Evolutionary conservation across 257 asterid species (phyloP).

Genomic region (Ajuga chamaepitys): DNA sequence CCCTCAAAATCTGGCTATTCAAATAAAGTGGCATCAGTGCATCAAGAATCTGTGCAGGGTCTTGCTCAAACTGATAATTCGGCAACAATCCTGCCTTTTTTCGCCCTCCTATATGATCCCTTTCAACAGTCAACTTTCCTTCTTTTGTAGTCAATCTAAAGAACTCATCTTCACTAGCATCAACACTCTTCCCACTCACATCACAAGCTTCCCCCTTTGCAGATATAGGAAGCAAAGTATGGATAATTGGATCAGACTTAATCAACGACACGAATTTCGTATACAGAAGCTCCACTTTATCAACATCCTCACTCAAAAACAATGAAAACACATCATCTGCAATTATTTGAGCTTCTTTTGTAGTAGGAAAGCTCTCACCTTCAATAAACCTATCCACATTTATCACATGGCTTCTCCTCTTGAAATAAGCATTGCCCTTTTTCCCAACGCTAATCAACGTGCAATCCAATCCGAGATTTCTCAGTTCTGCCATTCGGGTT

Average conservation of each 20-base stretch:
- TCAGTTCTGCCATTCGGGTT: constrained; percentile 40
- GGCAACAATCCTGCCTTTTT: constrained; percentile 18
- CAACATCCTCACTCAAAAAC: constrained; percentile 62
- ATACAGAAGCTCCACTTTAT: constrained; percentile 72
- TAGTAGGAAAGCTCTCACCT: constrained; percentile 50
- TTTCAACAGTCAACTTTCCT: constrained; percentile 57
- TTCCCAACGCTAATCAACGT: constrained; percentile 56
- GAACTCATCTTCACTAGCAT: constrained; percentile 51
- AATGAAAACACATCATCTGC: constrained; percentile 65
- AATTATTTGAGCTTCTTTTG: constrained; percentile 67
- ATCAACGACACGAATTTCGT: constrained; percentile 63
- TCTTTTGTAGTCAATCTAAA: constrained; percentile 58
- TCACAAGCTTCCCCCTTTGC: constrained; percentile 41
- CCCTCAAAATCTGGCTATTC: constrained; percentile 75
- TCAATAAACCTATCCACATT: constrained; percentile 43
- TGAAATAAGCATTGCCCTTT: constrained; percentile 55
- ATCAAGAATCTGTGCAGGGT: constrained; percentile 80
- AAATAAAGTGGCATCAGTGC: constrained; percentile 73
- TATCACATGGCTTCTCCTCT: constrained; percentile 20
- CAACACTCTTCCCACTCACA: constrained; percentile 45
- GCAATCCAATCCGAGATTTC: constrained; percentile 37
- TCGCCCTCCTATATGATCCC: constrained; percentile 27
- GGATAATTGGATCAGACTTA: constrained; percentile 56
- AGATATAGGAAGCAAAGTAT: constrained; percentile 56
- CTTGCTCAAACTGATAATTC: constrained; percentile 66